Percentiles rank a stretch among this genome's conserved stretches.
Conservation (phyloP, 305 asterid species). For the Fraxinus sp. region DNA sequence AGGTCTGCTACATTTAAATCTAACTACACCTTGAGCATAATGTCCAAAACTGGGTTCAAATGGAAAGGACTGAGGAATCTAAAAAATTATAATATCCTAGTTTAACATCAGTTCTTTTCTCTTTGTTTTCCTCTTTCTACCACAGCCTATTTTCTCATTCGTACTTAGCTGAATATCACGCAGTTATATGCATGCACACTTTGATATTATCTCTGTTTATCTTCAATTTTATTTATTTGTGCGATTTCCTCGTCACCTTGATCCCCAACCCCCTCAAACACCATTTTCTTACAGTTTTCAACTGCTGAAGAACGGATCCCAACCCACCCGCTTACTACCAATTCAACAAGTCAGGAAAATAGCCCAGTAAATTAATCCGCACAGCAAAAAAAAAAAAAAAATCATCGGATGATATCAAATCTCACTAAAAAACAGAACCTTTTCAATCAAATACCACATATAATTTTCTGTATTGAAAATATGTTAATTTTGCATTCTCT, state of each 20-base stretch:
- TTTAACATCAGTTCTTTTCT: background rate
- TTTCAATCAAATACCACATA: background rate
- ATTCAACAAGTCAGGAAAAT: background rate
- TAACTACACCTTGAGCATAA: background rate
- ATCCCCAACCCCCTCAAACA: background rate
- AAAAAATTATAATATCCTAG: slow-evolving; percentile 7
- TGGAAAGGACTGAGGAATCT: background rate
- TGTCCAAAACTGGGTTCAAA: background rate
- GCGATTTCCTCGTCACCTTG: background rate
- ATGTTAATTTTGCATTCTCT: background rate
- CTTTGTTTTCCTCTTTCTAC: background rate
- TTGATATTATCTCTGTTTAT: background rate
- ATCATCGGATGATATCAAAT: background rate
- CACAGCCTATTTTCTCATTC: background rate
- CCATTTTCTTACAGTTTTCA: background rate
- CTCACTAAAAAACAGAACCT: background rate
- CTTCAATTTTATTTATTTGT: background rate
- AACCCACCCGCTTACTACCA: background rate
- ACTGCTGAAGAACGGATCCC: background rate
- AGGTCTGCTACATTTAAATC: background rate
- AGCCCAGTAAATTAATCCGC: background rate
- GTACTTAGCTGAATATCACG: background rate
- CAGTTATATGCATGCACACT: background rate
- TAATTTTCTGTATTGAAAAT: background rate
- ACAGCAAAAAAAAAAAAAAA: background rate